Conservation (phyloP, 1,284 basidiomycete genomes). For the Pseudozyma hubeiensis region DNA sequence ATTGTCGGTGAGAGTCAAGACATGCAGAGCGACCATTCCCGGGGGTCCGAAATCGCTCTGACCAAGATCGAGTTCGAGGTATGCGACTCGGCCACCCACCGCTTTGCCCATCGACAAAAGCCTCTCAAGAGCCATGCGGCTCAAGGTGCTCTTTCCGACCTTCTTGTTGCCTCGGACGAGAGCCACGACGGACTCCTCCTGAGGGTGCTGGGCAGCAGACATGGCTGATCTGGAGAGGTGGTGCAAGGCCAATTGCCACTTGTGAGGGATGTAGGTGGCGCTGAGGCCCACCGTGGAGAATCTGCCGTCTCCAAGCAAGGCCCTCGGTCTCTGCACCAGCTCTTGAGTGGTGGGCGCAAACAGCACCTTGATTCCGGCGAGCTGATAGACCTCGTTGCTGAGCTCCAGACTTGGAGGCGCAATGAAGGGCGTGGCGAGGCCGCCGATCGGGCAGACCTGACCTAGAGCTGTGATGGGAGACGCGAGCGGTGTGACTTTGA, state of each 20-base stretch:
- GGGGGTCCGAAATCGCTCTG: conserved; percentile 93
- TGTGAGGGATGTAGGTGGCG: conserved; percentile 43
- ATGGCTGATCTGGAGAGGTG: conserved; percentile 14
- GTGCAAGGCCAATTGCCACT: conserved; percentile 31
- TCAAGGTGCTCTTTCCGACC: conserved; percentile 89
- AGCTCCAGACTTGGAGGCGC: conserved; percentile 30
- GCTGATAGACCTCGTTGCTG: conserved; percentile 17
- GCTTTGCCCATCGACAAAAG: conserved; percentile 73
- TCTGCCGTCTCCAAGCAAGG: conserved; percentile 6
- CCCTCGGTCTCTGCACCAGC: conserved; percentile 14
- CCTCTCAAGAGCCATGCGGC: conserved; percentile 79
- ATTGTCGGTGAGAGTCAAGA: conserved; percentile 71
- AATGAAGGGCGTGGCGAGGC: conserved; percentile 31
- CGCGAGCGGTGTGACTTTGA: conserved; percentile 27
- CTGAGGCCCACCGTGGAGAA: conserved; percentile 28
- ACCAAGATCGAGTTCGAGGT: conserved; percentile 89
- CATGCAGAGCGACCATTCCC: conserved; percentile 83
- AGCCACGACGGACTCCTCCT: conserved; percentile 62
- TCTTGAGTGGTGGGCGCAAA: conserved; percentile 20
- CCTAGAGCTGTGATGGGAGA: conserved; percentile 33
- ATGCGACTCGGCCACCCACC: conserved; percentile 77
- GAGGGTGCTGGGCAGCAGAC: conserved; percentile 30
- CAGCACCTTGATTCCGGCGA: conserved; percentile 32
- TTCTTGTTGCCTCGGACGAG: conserved; percentile 87
- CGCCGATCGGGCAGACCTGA: conserved; percentile 37